Evolutionary conservation across 2,329 filamentous ascomycete genomes (phyloP).

Genomic region (Simplicillium aogashimaense): DNA sequence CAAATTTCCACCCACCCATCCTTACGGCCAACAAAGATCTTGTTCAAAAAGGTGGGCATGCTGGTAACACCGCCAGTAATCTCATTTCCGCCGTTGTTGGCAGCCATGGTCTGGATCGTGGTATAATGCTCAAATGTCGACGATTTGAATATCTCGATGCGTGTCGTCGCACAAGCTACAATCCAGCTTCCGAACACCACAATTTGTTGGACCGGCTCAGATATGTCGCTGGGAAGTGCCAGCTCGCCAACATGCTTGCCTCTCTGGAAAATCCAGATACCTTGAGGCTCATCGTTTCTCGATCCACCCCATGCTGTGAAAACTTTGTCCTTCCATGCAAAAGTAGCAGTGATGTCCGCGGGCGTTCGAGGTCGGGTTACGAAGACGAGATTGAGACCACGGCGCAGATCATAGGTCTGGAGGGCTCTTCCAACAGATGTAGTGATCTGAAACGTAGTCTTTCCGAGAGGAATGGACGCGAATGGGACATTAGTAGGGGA

Average conservation of each 20-base stretch:
- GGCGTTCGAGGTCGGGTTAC: constrained; percentile 87
- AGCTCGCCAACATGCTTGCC: constrained; percentile 77
- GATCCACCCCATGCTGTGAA: constrained; percentile 81
- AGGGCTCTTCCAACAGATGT: constrained; percentile 84
- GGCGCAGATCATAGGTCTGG: constrained; percentile 90
- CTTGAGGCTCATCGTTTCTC: constrained; percentile 41
- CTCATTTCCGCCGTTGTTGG: constrained; percentile 48
- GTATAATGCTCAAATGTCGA: constrained; percentile 82
- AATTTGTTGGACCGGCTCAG: constrained; percentile 66
- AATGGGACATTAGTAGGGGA: constrained; percentile 88
- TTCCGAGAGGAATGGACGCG: constrained; percentile 77
- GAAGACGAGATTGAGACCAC: constrained; percentile 86
- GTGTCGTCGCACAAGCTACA: constrained; percentile 63
- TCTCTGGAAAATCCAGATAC: constrained; percentile 85
- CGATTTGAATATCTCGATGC: constrained; percentile 85
- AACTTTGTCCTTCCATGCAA: constrained; percentile 77
- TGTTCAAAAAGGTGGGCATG: constrained; percentile 94
- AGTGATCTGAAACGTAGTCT: constrained; percentile 94
- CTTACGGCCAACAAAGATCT: constrained; percentile 77
- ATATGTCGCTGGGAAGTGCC: constrained; percentile 51
- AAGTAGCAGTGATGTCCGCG: constrained; percentile 72
- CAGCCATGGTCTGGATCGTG: constrained; percentile 55
- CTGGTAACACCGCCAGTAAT: constrained; percentile 73
- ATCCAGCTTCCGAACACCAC: constrained; percentile 88
- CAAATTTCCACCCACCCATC: constrained; percentile 94